Percentiles rank a stretch among this genome's conserved stretches.
Conservation (phyloP, 2,329 filamentous ascomycete genomes). For the Bipolaris victoriae region DNA sequence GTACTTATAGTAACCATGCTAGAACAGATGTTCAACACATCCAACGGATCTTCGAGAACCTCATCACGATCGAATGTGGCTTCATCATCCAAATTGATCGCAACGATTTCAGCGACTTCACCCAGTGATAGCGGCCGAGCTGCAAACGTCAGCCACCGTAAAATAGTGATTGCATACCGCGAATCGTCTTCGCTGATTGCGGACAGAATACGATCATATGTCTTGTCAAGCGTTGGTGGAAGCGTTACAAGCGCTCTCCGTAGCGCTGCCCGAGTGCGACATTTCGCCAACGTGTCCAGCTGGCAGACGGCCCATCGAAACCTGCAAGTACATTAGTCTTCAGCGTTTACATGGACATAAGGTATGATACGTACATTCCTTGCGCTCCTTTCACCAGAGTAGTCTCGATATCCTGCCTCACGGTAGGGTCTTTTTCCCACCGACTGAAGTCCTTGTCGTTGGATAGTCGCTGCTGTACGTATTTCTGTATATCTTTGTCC, state of each 20-base stretch:
- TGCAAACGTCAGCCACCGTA: slow-evolving; percentile 36
- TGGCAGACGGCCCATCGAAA: slow-evolving; percentile 39
- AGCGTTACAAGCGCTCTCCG: slow-evolving; percentile 26
- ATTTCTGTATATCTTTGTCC: slow-evolving; percentile 37
- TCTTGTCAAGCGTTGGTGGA: slow-evolving; percentile 34
- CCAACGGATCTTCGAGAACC: slow-evolving; percentile 44
- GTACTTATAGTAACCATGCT: slow-evolving; percentile 38
- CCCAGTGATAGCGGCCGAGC: slow-evolving; percentile 24
- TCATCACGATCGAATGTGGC: slow-evolving; percentile 44
- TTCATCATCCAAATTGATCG: slow-evolving; percentile 32
- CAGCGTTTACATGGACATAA: background rate
- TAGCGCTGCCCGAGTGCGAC: slow-evolving; percentile 28
- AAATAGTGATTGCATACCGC: slow-evolving; percentile 22
- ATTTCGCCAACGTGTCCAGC: slow-evolving; percentile 29
- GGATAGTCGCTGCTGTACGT: slow-evolving; percentile 44
- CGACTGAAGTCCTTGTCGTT: slow-evolving; percentile 33
- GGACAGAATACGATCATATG: slow-evolving; percentile 36
- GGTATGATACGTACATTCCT: slow-evolving; percentile 27
- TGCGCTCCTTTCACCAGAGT: slow-evolving; percentile 29
- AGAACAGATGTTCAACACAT: slow-evolving; percentile 39
- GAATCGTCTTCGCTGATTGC: slow-evolving; percentile 25
- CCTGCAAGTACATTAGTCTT: slow-evolving; percentile 22
- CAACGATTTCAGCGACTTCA: slow-evolving; percentile 34
- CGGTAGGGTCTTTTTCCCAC: slow-evolving; percentile 30
- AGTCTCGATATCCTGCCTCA: slow-evolving; percentile 36